Evolutionary conservation across 2,329 filamentous ascomycete genomes (phyloP).

Genomic region (Corynespora cassiicola): DNA sequence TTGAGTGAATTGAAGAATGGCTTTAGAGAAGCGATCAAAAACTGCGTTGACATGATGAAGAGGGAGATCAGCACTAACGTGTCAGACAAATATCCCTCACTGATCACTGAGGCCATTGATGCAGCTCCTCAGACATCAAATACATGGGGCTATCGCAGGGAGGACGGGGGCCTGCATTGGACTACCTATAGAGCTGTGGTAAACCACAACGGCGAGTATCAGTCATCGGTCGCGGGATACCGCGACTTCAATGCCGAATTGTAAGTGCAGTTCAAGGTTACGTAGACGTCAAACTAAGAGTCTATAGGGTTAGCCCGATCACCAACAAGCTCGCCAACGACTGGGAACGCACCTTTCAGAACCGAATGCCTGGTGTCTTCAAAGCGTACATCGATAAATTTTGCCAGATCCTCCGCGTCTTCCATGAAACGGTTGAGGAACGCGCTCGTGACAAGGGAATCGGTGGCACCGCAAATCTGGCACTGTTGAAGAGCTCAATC

Average conservation of each 20-base stretch:
- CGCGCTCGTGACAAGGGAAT: conserved; percentile 47
- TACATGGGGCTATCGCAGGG: conserved; percentile 46
- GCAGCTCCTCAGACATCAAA: conserved; percentile 40
- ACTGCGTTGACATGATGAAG: conserved; percentile 48
- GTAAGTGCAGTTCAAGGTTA: too few species aligned
- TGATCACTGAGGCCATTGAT: conserved; percentile 48
- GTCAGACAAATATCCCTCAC: conserved; percentile 51
- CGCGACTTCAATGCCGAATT: conserved; percentile 52
- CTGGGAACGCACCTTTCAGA: conserved; percentile 55
- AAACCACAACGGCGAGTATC: conserved; percentile 57
- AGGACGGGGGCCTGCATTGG: conserved; percentile 57
- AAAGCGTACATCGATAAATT: conserved; percentile 42
- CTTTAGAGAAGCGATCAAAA: conserved; percentile 49
- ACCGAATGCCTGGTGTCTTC: conserved; percentile 50
- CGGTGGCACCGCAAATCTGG: conserved; percentile 48
- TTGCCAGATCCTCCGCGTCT: conserved; percentile 41
- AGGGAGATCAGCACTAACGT: conserved; percentile 53
- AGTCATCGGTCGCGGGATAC: conserved; percentile 41
- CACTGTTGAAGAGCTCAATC: conserved; percentile 51
- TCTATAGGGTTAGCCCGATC: conserved; percentile 41
- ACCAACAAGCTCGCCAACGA: conserved; percentile 47
- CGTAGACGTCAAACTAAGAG: background rate
- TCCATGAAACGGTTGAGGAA: conserved; percentile 52
- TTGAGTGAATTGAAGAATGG: conserved; percentile 49
- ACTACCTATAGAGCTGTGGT: conserved; percentile 64